These are phyloP conservation scores for Syncephalis plumigaleata DNA, from an alignment of 371 early-diverging fungal species.

Conservation along the genomic window DNA sequence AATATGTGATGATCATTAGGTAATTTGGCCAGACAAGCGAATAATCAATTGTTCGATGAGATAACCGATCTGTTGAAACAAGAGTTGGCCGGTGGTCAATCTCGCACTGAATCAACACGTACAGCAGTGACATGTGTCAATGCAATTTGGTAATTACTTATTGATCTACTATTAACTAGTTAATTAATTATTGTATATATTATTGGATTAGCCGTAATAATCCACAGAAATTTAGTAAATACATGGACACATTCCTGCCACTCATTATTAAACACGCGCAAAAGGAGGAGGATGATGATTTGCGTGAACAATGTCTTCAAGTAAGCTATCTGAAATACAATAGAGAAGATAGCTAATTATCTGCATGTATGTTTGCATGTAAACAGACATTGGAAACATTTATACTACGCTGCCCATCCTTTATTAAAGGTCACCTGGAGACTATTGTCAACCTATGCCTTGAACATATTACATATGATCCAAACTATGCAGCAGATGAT, in stretches of 20 bases:
- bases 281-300: slow-evolving; percentile 57
- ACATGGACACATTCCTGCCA: slow-evolving; percentile 46
- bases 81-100: no score
- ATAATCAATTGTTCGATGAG: slow-evolving; percentile 50
- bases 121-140: no score
- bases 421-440: slow-evolving; percentile 38
- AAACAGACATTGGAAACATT: slow-evolving; percentile 57
- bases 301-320: slow-evolving; percentile 71
- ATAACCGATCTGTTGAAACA: slow-evolving; percentile 8
- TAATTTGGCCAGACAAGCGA: slow-evolving; percentile 43
- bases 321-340: slow-evolving; percentile 5
- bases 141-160: no score
- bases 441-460: slow-evolving; percentile 40
- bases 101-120: no score
- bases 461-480: slow-evolving; percentile 66
- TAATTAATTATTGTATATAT: background rate
- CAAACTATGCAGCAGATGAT: slow-evolving; percentile 62
- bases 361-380: background rate
- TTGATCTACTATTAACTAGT: no score
- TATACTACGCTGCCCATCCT: slow-evolving; percentile 57
- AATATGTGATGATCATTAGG: slow-evolving; percentile 8
- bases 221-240: slow-evolving; percentile 43
- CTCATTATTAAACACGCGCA: slow-evolving; percentile 33
- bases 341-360: background rate
- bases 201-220: slow-evolving; percentile 6